Conservation (phyloP, 352 stramenopile species). For the Aphanomyces euteiches region DNA sequence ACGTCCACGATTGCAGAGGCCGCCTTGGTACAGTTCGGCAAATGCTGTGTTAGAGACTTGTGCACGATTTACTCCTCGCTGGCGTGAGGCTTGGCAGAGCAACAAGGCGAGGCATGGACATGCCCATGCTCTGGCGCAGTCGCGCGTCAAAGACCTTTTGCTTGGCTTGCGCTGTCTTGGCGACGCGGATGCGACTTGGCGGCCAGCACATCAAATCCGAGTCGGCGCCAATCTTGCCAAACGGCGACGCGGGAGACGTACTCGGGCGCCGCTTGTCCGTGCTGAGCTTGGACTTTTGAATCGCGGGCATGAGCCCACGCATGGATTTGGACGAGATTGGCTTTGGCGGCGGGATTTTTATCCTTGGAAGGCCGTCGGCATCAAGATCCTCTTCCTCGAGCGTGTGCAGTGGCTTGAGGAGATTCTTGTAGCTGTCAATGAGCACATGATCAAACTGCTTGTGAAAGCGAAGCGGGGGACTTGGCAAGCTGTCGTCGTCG, state of each 20-base stretch:
- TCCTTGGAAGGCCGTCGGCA: neutral
- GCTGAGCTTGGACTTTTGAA: neutral
- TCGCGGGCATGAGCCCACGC: conserved; percentile 6
- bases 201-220: conserved; percentile 9
- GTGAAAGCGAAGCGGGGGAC: neutral
- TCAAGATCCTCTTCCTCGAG: conserved; percentile 8
- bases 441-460: conserved; percentile 16
- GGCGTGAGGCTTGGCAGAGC: neutral
- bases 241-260: conserved; percentile 2
- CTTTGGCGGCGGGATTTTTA: too few species aligned
- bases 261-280: neutral
- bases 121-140: conserved; percentile 21
- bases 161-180: conserved; percentile 16
- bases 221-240: conserved; percentile 2
- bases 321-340: neutral
- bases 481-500: neutral
- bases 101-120: neutral
- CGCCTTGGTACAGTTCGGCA: too few species aligned
- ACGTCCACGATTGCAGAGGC: too few species aligned
- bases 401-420: conserved; percentile 1
- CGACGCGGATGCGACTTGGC: conserved; percentile 20
- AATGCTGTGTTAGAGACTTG: neutral
- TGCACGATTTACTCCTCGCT: neutral
- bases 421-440: neutral
- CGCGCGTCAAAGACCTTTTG: conserved; percentile 26